Base-by-base conservation (phyloP, 2,329 filamentous ascomycete species). In the Paracamarosporium sp. region DNA sequence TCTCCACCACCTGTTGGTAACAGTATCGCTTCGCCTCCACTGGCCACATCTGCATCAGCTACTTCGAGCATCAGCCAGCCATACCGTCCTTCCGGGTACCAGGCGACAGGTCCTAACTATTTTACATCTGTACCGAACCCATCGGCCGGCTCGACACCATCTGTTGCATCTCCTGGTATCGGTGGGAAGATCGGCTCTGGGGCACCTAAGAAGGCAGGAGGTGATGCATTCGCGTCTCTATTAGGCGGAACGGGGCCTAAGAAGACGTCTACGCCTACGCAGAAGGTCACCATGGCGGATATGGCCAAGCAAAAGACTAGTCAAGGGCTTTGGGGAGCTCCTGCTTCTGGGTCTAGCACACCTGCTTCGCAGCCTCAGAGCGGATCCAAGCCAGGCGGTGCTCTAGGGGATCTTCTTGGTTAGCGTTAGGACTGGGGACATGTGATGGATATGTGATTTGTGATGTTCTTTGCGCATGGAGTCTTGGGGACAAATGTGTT, bases 251-350 rank as follows among this genome's bases (percentile, higher is more conserved):
- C 85, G 11, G 88, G 89, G 45, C 85, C 93, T 63, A 93, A 93
- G 82, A 96, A 95, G 80, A 79, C 84, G 1, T 83, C 79, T 59
- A 85, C 88, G 2, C 82, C 84, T 12, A 82, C 81, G 9, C 81
- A 83, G 53, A 84, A 88, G 57, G 89, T 92, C 50, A 93, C 93
- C 54, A 85, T 99, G 79, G 93, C 93, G 28, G 93, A 96, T 76
- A 87, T 99, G 77, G 94, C 93, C n/a, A 97, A 97, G 82, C 93
- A 97, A 79, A 97, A 98, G 84, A 95, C 93, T 57, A 93, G 89
- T 68, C 93, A 93, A 15, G 93, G 93, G 7, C 92, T 99, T 62
- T 99, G 96, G 93, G 95, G 94, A 17, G 86, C 91, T 0, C 84
- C 90, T 15, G 87, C 46, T 59, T 81, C 64, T 62, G 74, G 63